Conservation (phyloP, 1,284 basidiomycete genomes). For the Irpex rosettiformis region DNA sequence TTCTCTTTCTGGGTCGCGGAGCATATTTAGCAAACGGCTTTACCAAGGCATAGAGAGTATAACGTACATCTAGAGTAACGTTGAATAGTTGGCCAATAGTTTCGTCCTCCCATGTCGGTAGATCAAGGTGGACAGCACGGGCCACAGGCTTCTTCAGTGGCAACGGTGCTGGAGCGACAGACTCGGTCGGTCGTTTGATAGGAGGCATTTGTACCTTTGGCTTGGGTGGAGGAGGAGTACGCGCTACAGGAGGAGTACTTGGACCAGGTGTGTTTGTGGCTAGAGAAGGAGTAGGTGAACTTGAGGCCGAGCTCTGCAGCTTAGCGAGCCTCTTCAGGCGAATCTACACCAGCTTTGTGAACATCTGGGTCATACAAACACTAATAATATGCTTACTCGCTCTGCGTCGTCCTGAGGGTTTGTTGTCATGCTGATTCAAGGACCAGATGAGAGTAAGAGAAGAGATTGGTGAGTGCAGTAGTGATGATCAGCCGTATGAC, state of each 20-base stretch:
- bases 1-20: conserved; percentile 51
- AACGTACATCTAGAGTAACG: conserved; percentile 75
- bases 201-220: conserved; percentile 14
- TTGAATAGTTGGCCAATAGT: conserved; percentile 68
- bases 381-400: conserved; percentile 45
- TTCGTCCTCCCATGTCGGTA: conserved; percentile 70
- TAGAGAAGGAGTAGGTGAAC: conserved; percentile 30
- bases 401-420: conserved; percentile 74
- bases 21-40: not conserved
- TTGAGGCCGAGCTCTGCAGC: conserved; percentile 47
- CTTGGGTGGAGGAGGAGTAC: conserved; percentile 17
- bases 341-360: conserved; percentile 50
- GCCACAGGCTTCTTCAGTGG: conserved; percentile 46
- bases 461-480: not conserved
- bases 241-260: conserved; percentile 13
- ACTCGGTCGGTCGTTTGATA: conserved; percentile 29
- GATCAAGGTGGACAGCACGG: conserved; percentile 47
- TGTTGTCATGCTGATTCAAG: conserved; percentile 37
- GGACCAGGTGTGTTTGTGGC: conserved; percentile 32
- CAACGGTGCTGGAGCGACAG: conserved; percentile 25
- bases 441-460: not conserved
- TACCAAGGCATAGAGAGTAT: not conserved
- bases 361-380: not conserved
- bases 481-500: not conserved
- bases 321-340: conserved; percentile 85